Percentiles rank a stretch among this genome's conserved stretches.
Conservation (phyloP, 108 stramenopile species). For the Fragilaria crotonensis region DNA sequence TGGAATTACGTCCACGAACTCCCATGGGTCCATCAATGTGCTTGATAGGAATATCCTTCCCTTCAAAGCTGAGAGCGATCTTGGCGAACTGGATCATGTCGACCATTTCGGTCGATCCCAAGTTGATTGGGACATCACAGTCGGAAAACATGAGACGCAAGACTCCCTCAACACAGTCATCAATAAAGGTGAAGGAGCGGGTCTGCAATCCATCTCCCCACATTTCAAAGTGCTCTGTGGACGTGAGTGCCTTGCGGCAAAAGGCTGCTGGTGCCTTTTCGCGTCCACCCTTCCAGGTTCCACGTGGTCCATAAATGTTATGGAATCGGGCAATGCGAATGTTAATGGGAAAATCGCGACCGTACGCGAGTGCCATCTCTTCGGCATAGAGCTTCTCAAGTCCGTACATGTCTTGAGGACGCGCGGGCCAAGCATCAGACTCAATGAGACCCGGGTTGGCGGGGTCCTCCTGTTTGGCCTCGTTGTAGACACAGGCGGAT, state of each 20-base stretch:
- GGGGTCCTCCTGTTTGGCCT: constrained; percentile 97
- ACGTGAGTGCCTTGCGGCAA: constrained; percentile 95
- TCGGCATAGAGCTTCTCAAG: constrained; percentile 98
- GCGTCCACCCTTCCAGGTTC: constrained; percentile 98
- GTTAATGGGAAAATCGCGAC: constrained; percentile 91
- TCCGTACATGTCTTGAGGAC: constrained; percentile 99
- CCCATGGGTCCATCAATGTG: constrained; percentile 98
- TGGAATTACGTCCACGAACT: constrained; percentile 97
- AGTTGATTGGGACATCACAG: constrained; percentile 89
- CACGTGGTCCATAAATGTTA: constrained; percentile 97
- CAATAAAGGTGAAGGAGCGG: constrained; percentile 97
- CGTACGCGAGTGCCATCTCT: constrained; percentile 98
- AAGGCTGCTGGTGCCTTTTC: constrained; percentile 99
- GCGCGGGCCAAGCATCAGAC: constrained; percentile 97
- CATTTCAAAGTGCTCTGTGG: constrained; percentile 89
- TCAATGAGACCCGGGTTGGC: constrained; percentile 93
- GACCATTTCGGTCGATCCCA: constrained; percentile 97
- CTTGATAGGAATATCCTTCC: constrained; percentile 89
- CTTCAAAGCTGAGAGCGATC: constrained; percentile 87
- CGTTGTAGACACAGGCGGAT: constrained; percentile 98
- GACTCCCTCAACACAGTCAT: constrained; percentile 98
- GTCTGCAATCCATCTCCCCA: constrained; percentile 98
- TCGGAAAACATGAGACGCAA: constrained; percentile 92
- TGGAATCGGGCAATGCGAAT: constrained; percentile 94
- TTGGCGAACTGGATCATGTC: constrained; percentile 93